Evolutionary conservation across 2,329 filamentous ascomycete species (phyloP).

Genomic region (Fusarium sambucinum): DNA sequence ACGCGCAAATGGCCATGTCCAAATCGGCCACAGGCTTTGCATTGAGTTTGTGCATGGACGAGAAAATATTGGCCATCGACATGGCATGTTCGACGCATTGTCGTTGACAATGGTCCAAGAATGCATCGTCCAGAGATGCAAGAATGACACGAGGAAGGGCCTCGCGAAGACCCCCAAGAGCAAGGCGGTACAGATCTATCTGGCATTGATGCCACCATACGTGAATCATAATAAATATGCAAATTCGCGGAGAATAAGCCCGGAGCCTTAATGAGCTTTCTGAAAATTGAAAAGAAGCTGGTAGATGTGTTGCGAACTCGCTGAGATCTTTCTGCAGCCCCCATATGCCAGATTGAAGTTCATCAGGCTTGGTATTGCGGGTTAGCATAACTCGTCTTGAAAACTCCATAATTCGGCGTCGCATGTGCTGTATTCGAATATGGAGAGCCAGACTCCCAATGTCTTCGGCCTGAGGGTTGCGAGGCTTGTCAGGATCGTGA

Average conservation of each 20-base stretch:
- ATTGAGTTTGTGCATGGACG: constrained; percentile 63
- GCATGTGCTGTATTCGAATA: constrained; percentile 67
- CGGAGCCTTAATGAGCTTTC: constrained; percentile 67
- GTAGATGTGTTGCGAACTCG: constrained; percentile 65
- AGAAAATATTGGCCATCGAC: constrained; percentile 68
- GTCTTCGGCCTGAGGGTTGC: constrained; percentile 60
- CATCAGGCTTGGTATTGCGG: constrained; percentile 57
- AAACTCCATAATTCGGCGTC: constrained; percentile 66
- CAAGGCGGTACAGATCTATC: constrained; percentile 68
- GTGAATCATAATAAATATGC: constrained; percentile 71
- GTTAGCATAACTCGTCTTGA: constrained; percentile 58
- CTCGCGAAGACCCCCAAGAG: constrained; percentile 64
- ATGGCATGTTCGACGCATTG: constrained; percentile 67
- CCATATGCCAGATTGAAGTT: constrained; percentile 59
- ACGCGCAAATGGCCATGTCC: constrained; percentile 67
- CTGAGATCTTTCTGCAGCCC: constrained; percentile 63
- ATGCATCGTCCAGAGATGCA: constrained; percentile 61
- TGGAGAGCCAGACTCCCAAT: constrained; percentile 68
- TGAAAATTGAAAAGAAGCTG: constrained; percentile 68
- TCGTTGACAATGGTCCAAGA: constrained; percentile 62
- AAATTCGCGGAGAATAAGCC: constrained; percentile 68
- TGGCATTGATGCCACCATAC: constrained; percentile 71
- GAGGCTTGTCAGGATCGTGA: constrained; percentile 56
- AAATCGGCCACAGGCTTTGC: constrained; percentile 66
- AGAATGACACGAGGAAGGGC: constrained; percentile 60